Base-by-base conservation (phyloP, 2,329 filamentous ascomycete genomes). In the Cryphonectria parasitica region DNA sequence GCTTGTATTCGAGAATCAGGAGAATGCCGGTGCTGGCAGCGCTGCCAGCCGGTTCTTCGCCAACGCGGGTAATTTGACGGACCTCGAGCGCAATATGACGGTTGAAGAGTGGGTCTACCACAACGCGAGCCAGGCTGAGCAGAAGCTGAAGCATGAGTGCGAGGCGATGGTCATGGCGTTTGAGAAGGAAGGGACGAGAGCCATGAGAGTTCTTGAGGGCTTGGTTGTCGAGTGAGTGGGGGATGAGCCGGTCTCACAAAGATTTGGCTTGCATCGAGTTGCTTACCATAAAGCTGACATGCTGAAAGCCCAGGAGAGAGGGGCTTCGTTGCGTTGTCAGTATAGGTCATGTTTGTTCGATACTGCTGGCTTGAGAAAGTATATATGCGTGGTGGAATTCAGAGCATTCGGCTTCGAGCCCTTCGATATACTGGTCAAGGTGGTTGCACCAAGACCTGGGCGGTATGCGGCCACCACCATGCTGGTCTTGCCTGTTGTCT, bases 91-190 rank as follows among this genome's bases (percentile, higher is more conserved):
- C 83, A 85, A 87, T 52, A 97, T 99, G 95, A 95, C 90, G 6
- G 93, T 98, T 0, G 94, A 97, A 79, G 90, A 98, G 80, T 99
- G 95, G 94, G 92, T 99, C 54, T 85, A 90, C 70, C 88, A 91
- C 80, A 95, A 96, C 75, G 96, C 96, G 0, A 87, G 87, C 72
- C 85, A 91, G 77, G 94, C 93, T 0, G 95, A 98, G 83, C 89
- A 90, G 80, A 91, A 90, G 79, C 83, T 99, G 69, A 91, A 91
- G 77, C 83, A 86, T 49, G 92, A 97, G 78, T 97, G 94, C 77
- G 95, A 98, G 83, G 83, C 89, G 36, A 88, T 97, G 80, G 93
- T 99, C 6, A 88, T 86, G 71, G 84, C 88, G 11, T 98, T 98
- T 79, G 95, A 98, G 82, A 89, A 84, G 71, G 91, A 98, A 81